Evolutionary conservation across 352 stramenopile genomes (phyloP).

Genomic region (Phytophthora hybrid): DNA sequence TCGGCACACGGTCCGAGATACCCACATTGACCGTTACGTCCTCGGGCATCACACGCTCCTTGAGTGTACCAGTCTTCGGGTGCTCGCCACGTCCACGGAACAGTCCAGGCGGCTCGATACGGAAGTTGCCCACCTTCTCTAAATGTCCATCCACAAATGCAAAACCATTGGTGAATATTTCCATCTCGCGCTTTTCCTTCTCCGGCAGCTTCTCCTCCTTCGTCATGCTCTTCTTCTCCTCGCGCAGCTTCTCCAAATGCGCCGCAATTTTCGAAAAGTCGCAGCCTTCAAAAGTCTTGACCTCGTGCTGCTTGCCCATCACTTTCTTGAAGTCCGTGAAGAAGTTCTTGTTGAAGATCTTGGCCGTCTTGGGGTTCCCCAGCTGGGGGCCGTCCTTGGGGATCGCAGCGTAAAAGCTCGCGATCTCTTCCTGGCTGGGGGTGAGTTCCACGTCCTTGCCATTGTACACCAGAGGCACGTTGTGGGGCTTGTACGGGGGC

Average conservation of each 20-base stretch:
- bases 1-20: slow-evolving; percentile 91
- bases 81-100: slow-evolving; percentile 99
- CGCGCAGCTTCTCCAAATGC: slow-evolving; percentile 93
- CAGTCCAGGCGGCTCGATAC: slow-evolving; percentile 97
- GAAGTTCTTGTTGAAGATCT: slow-evolving; percentile 99
- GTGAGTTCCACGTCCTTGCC: slow-evolving; percentile 94
- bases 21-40: slow-evolving; percentile 98
- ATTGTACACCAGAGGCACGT: slow-evolving; percentile 96
- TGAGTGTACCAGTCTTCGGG: slow-evolving; percentile 99
- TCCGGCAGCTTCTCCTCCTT: slow-evolving; percentile 94
- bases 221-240: slow-evolving; percentile 96
- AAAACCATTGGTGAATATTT: slow-evolving; percentile 96
- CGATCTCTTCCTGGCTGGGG: slow-evolving; percentile 95
- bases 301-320: slow-evolving; percentile 93
- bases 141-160: slow-evolving; percentile 98
- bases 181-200: slow-evolving; percentile 92
- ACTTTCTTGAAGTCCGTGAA: slow-evolving; percentile 94
- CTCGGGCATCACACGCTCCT: slow-evolving; percentile 96
- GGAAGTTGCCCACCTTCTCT: slow-evolving; percentile 98
- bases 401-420: slow-evolving; percentile 96
- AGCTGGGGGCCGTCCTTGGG: slow-evolving; percentile 98
- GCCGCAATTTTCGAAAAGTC: slow-evolving; percentile 96
- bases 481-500: slow-evolving; percentile 95
- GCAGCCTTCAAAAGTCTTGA: slow-evolving; percentile 97
- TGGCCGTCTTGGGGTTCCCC: slow-evolving; percentile 95